These are phyloP conservation scores for Chloris gayana DNA, from an alignment of 176 grass and related monocot genomes.

Conservation along the genomic window DNA sequence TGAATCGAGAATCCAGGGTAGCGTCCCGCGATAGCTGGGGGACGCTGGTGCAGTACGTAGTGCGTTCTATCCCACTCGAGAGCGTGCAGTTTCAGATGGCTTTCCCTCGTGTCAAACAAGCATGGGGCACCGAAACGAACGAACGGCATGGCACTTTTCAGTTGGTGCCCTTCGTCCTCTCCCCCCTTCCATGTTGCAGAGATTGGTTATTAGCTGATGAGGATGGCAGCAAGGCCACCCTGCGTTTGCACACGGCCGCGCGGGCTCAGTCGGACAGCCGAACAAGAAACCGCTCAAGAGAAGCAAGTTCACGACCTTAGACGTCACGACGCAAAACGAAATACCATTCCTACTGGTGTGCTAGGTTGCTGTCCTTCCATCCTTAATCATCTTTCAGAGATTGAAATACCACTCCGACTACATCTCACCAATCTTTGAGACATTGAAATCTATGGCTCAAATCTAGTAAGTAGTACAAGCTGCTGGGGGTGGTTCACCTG, in stretches of 20 bases:
- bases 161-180: not conserved
- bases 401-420: too few species aligned
- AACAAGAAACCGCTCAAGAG: constrained; percentile 22
- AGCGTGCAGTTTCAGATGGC: not conserved
- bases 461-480: too few species aligned
- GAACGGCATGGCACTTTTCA: not conserved
- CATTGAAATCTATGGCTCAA: too few species aligned
- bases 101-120: not conserved
- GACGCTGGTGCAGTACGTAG: not conserved
- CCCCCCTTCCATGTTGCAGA: not conserved
- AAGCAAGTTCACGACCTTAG: not conserved
- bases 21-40: not conserved
- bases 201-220: not conserved
- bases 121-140: not conserved
- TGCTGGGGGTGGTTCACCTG: too few species aligned
- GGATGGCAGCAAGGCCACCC: not conserved
- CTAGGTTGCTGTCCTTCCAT: too few species aligned
- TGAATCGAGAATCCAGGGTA: not conserved
- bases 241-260: not conserved
- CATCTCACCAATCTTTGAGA: too few species aligned
- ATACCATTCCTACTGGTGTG: not conserved
- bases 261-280: constrained; percentile 11
- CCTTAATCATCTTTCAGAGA: too few species aligned
- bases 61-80: not conserved
- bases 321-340: not conserved